Percentiles rank a stretch among this genome's conserved stretches.
Evolutionary conservation across 108 stramenopile genomes (phyloP).

Genomic region (Schizochytrium sp.): DNA sequence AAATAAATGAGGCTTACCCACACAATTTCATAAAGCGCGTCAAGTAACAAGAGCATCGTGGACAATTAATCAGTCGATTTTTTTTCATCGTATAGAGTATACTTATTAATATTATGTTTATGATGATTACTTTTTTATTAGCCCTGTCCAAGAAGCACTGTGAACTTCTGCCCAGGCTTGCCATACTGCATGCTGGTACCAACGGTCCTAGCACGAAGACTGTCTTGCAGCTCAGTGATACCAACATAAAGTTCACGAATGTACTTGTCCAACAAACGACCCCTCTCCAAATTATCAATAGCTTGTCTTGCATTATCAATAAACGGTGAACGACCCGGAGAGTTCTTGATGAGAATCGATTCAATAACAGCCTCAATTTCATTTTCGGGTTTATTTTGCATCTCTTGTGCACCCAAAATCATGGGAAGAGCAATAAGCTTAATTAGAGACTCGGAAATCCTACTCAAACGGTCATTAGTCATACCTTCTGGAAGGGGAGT

Average conservation of each 20-base stretch:
- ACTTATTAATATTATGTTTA: not conserved
- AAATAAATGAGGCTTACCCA: too few species aligned
- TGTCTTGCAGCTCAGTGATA: not conserved
- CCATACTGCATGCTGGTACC: constrained; percentile 8
- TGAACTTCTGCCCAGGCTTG: constrained; percentile 41
- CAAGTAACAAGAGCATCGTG: too few species aligned
- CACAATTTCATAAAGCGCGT: too few species aligned
- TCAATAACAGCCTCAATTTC: not conserved
- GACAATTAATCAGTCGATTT: not conserved
- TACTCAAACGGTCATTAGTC: not conserved
- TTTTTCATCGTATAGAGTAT: not conserved
- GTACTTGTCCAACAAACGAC: not conserved
- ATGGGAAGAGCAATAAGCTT: not conserved
- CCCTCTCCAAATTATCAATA: not conserved
- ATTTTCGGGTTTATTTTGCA: not conserved
- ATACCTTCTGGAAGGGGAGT: not conserved
- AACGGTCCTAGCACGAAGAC: not conserved
- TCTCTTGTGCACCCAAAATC: not conserved
- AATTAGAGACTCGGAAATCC: not conserved
- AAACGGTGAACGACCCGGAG: not conserved
- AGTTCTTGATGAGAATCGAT: not conserved
- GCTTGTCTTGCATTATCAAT: not conserved
- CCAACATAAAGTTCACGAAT: not conserved
- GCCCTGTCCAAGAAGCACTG: not conserved
- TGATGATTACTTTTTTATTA: not conserved